These are phyloP conservation scores for Penicillium sp. DNA, from an alignment of 2,329 filamentous ascomycete species.

Conservation along the genomic window DNA sequence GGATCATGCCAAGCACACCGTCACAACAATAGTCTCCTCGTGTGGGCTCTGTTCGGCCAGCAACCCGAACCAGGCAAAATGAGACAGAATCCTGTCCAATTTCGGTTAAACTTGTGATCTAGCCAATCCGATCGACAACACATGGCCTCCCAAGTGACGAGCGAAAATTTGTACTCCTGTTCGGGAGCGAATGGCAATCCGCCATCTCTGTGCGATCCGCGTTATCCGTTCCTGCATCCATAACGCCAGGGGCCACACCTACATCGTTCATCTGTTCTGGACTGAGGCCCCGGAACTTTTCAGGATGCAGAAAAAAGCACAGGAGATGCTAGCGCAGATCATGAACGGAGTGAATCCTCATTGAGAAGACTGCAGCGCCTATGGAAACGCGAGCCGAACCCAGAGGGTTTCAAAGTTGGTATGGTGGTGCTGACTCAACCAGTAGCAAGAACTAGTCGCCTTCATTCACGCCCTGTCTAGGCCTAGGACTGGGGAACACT, in stretches of 20 bases:
- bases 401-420: constrained; percentile 3
- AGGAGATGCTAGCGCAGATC: not conserved
- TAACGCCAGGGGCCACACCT: constrained; percentile 21
- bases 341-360: constrained; percentile 15
- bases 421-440: not conserved
- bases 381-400: constrained; percentile 8
- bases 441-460: not conserved
- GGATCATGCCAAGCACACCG: constrained; percentile 2
- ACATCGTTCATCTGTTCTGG: not conserved
- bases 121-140: constrained; percentile 12
- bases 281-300: not conserved
- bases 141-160: constrained; percentile 1
- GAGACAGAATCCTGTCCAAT: constrained; percentile 8
- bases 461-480: not conserved
- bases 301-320: not conserved
- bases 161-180: not conserved
- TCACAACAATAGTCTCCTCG: not conserved
- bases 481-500: not conserved
- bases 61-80: constrained; percentile 8
- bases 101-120: constrained; percentile 8
- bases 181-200: constrained; percentile 7
- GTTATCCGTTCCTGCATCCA: constrained; percentile 20
- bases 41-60: constrained; percentile 1
- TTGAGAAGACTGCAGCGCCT: constrained; percentile 5
- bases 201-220: constrained; percentile 13